Conservation (phyloP, 2,329 filamentous ascomycete genomes). For the Gremmenia infestans region DNA sequence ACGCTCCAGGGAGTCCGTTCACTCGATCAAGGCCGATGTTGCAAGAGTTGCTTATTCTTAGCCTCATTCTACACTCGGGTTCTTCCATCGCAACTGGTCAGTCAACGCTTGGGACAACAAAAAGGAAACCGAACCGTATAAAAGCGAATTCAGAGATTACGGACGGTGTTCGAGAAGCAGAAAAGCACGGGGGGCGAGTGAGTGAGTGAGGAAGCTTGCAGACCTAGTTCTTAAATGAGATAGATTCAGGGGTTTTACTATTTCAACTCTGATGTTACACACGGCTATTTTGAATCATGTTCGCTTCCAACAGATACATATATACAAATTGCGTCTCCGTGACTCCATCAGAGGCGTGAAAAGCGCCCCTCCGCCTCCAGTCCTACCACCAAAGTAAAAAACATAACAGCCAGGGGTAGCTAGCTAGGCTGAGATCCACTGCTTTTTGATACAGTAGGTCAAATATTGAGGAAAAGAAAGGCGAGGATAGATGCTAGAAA, state of each 20-base stretch:
- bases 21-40: no score
- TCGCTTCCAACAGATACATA: conserved; percentile 33
- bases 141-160: no score
- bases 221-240: conserved; percentile 37
- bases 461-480: conserved; percentile 36
- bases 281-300: conserved; percentile 36
- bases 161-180: no score
- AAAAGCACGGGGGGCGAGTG: no score
- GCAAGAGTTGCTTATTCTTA: no score
- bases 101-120: no score
- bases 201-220: no score
- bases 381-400: conserved; percentile 36
- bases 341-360: conserved; percentile 35
- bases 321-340: conserved; percentile 35
- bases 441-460: conserved; percentile 37
- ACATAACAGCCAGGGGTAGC: conserved; percentile 40
- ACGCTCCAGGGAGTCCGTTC: no score
- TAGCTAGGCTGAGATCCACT: conserved; percentile 44
- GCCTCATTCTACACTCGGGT: no score
- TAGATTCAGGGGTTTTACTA: conserved; percentile 39
- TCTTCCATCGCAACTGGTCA: no score
- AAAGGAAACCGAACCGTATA: no score
- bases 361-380: conserved; percentile 29
- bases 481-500: conserved; percentile 37
- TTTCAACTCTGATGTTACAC: conserved; percentile 32